Evolutionary conservation across 1,139 yeast species (phyloP).

Genomic region (Zygoascus meyerae): DNA sequence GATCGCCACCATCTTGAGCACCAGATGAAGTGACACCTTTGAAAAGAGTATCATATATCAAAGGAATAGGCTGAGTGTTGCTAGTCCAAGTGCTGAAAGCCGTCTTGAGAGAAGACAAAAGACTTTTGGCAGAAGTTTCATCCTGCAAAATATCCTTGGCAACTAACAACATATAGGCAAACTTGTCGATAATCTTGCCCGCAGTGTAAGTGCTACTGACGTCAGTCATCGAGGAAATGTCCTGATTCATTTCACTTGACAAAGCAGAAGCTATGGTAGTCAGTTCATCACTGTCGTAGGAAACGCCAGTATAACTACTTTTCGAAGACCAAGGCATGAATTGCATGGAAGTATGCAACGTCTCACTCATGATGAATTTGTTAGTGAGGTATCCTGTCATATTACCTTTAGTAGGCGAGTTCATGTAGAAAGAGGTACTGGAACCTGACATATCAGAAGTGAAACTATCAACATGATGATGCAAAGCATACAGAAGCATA

Average conservation of each 20-base stretch:
- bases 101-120: constrained; percentile 46
- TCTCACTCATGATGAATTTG: constrained; percentile 46
- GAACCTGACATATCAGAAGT: constrained; percentile 34
- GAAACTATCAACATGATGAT: constrained; percentile 62
- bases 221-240: constrained; percentile 47
- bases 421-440: constrained; percentile 46
- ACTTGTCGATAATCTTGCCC: constrained; percentile 71
- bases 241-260: constrained; percentile 51
- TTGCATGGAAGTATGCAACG: constrained; percentile 44
- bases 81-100: constrained; percentile 47
- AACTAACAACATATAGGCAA: constrained; percentile 63
- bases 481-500: constrained; percentile 60
- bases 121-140: constrained; percentile 43
- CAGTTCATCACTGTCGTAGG: constrained; percentile 49
- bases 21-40: constrained; percentile 68
- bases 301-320: constrained; percentile 31
- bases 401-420: constrained; percentile 60
- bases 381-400: constrained; percentile 57
- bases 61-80: constrained; percentile 52
- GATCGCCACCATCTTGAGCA: constrained; percentile 43
- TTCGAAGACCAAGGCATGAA: constrained; percentile 57
- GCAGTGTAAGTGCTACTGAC: constrained; percentile 53
- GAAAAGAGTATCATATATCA: constrained; percentile 62
- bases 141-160: constrained; percentile 56
- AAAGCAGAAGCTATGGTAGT: constrained; percentile 50